These are phyloP conservation scores for Pseudogymnoascus sp. DNA, from an alignment of 2,329 filamentous ascomycete genomes.

Conservation along the genomic window DNA sequence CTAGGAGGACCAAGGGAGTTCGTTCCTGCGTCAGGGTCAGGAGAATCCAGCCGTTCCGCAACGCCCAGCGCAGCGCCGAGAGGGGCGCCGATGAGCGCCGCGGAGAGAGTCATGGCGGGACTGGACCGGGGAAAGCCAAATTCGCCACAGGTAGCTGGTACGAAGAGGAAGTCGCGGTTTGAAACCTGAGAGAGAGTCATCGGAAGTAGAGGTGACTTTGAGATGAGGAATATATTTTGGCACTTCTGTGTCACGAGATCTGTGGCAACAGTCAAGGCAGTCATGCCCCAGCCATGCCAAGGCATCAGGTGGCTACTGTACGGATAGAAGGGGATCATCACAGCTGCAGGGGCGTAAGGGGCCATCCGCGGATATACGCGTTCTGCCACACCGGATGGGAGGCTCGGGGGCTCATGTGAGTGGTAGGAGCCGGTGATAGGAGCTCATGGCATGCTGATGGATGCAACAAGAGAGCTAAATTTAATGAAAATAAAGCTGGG, in stretches of 20 bases:
- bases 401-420: not conserved
- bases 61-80: conserved; percentile 21
- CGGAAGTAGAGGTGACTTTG: not conserved
- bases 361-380: not conserved
- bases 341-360: not conserved
- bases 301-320: not conserved
- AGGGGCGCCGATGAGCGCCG: conserved; percentile 26
- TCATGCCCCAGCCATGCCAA: not conserved
- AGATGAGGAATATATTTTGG: not conserved
- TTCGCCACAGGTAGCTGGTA: conserved; percentile 24
- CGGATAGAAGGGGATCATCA: not conserved
- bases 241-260: not conserved
- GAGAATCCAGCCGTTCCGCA: conserved; percentile 24
- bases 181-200: conserved; percentile 25
- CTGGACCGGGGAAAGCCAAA: conserved; percentile 29
- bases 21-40: conserved; percentile 24
- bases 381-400: not conserved
- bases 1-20: conserved; percentile 29
- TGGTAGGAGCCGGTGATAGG: not conserved
- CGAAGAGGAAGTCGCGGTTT: conserved; percentile 31
- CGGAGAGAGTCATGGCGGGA: conserved; percentile 32
- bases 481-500: not conserved
- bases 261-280: not conserved
- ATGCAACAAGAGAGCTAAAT: conserved; percentile 4
- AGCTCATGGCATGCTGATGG: conserved; percentile 5